Conservation (phyloP, 228 moss, liverwort and hornwort species). For the Sphagnum fallax region DNA sequence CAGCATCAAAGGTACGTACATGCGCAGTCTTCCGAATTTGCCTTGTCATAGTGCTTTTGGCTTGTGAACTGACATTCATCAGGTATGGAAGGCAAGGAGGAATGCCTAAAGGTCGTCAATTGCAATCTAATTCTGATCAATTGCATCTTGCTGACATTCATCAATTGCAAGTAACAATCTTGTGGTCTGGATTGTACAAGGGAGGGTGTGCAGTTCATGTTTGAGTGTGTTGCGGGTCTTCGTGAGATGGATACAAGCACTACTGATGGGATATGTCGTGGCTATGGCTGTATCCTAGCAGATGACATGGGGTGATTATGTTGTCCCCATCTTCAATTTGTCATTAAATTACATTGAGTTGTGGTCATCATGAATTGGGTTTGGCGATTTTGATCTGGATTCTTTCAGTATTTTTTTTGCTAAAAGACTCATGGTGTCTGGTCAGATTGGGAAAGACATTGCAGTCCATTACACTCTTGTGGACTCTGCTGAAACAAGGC, state of each 20-base stretch:
- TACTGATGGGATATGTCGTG: constrained; percentile 32
- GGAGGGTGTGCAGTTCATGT: constrained; percentile 99
- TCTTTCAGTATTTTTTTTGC: not conserved
- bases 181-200: constrained; percentile 25
- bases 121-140: too few species aligned
- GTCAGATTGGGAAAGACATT: constrained; percentile 88
- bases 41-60: not conserved
- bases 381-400: not conserved
- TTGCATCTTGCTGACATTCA: too few species aligned
- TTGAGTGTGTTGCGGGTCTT: constrained; percentile 92
- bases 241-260: constrained; percentile 63
- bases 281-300: constrained; percentile 94
- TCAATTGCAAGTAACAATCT: not conserved
- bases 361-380: too few species aligned
- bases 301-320: constrained; percentile 90
- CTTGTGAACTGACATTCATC: too few species aligned
- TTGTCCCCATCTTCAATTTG: not conserved
- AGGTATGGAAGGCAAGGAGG: too few species aligned
- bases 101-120: too few species aligned
- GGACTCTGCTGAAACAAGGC: constrained; percentile 93
- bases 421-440: not conserved
- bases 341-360: not conserved
- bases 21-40: not conserved
- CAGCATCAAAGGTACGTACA: constrained; percentile 72
- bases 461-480: constrained; percentile 93